phyloP scores from a whole-genome alignment of 2,329 filamentous ascomycete species.

The Colletotrichum acutatum region DNA sequence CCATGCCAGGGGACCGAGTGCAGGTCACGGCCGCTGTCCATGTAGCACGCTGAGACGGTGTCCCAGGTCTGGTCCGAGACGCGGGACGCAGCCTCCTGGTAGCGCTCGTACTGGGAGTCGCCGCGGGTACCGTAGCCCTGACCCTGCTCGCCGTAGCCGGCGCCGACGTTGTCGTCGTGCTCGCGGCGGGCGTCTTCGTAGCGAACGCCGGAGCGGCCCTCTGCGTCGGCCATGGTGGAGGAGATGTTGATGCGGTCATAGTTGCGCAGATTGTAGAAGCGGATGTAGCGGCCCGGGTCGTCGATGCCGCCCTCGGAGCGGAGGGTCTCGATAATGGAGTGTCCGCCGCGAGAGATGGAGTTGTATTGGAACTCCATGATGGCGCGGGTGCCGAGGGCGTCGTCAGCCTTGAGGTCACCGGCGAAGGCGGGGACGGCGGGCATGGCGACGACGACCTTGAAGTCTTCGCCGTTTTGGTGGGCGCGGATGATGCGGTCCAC shows the following conservation, averaged over 20 bases:
- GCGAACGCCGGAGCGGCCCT: slow-evolving; percentile 71
- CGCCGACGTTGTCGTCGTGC: slow-evolving; percentile 68
- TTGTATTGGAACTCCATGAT: slow-evolving; percentile 92
- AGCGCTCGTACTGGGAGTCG: slow-evolving; percentile 69
- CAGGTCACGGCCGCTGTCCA: slow-evolving; percentile 80
- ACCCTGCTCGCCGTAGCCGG: slow-evolving; percentile 52
- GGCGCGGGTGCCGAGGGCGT: slow-evolving; percentile 79
- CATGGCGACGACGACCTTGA: slow-evolving; percentile 81
- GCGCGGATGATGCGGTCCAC: slow-evolving; percentile 82
- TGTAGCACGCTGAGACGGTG: slow-evolving; percentile 83
- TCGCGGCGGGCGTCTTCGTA: slow-evolving; percentile 75
- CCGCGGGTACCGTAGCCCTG: slow-evolving; percentile 41
- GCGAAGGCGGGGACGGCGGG: slow-evolving; percentile 86
- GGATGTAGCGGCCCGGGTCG: slow-evolving; percentile 78
- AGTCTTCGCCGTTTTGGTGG: slow-evolving; percentile 71
- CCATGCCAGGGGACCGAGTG: slow-evolving; percentile 67
- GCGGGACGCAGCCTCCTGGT: slow-evolving; percentile 75
- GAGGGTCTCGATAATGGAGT: slow-evolving; percentile 81
- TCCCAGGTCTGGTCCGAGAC: slow-evolving; percentile 73
- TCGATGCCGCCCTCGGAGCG: slow-evolving; percentile 73
- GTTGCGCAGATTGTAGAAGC: slow-evolving; percentile 86
- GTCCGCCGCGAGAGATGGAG: slow-evolving; percentile 80
- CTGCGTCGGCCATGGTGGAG: slow-evolving; percentile 67
- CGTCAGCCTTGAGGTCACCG: slow-evolving; percentile 79
- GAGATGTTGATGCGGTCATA: slow-evolving; percentile 86